Base-by-base conservation (phyloP, 2,329 filamentous ascomycete genomes). In the Volutella citrinella region DNA sequence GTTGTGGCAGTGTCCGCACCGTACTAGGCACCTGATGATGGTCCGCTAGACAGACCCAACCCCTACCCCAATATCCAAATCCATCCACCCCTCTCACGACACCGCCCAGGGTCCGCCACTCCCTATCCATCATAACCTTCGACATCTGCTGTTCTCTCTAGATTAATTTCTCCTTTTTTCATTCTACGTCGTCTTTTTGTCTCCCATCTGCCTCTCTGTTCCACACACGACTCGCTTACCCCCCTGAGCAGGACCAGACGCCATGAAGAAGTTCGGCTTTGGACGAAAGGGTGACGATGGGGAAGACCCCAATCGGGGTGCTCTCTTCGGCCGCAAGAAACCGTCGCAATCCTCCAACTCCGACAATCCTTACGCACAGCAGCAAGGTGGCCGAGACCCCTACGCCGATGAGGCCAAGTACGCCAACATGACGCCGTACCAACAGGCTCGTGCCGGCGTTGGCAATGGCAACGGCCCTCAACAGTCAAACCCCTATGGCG, bases 181-280 rank as follows among this genome's bases (percentile, higher is more conserved):
- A 30, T 49, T 36, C 43, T 43, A 27, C 24, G 25, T 38, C 30
- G 19, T 30, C 34, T 26, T 39, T 35, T 22, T 30, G 27, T 16
- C 21, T 23, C 27, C 13, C 9, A 17, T n/a, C 20, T 27, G 19
- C 18, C 7, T 30, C 34, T 13, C 10, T 27, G 30, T 19, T 18
- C 14, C 35, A 10, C 38, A 23, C 19, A 32, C 23, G n/a, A n/a
- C n/a, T n/a, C n/a, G n/a, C n/a, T n/a, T n/a, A n/a, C n/a, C n/a
- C n/a, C n/a, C n/a, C n/a, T n/a, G n/a, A n/a, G n/a, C n/a, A n/a
- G n/a, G n/a, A n/a, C n/a, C n/a, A n/a, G n/a, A n/a, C 18, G 35
- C 42, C 42, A 82, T 82, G 78, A 76, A 72, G 64, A 78, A 75
- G 49, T 78, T 81, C 48, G 72, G 73, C 30, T 72, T 79, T 45